Evolutionary conservation across 2,329 filamentous ascomycete species (phyloP), one percentile per base, ranked within the genome.

Genomic region (Xylariaceae sp.): DNA sequence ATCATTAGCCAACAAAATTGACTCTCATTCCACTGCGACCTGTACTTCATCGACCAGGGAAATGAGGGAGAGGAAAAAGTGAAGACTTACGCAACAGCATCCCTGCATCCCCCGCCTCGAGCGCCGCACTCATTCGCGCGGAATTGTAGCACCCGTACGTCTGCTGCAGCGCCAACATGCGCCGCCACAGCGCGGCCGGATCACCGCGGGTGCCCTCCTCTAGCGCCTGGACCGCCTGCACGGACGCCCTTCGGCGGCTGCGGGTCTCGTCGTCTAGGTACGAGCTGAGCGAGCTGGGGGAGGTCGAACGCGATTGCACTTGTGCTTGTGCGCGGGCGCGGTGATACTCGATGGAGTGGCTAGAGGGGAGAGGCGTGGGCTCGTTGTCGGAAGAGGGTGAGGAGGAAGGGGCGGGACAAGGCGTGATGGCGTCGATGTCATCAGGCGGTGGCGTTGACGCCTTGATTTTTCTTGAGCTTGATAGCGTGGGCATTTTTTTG

Each of bases 111-210:
- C 65, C 64, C 0, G 67, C 66, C 32, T 64, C 64, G 12, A 72
- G 54, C 1, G 71, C 71, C 32, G 73, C 61, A 37, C 71, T 68
- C 53, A 74, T 72, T 24, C 71, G 57, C 12, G 71, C 68, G 15
- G 71, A 74, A 19, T 67, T 71, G 48, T 74, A 74, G 56, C 71
- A 74, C 4, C 66, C 66, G 39, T 71, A 74, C 4, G 57, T 62
- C 45, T 62, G 59, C 53, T 74, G 71, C 8, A 74, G 59, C 36
- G 68, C 64, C 2, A 74, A 61, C 71, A 74, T 74, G 48, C 70
- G 71, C 37, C 60, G 54, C 71, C 71, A 74, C 3, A 74, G 53
- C 28, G 66, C 63, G 16, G 62, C 57, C 3, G 64, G 68, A 44
- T 70, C 67, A 22, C 67, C 63, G 18, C 53, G 51, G 35, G 60